Conservation (phyloP, 495 filamentous ascomycete species). For the Daldinia grandis region DNA sequence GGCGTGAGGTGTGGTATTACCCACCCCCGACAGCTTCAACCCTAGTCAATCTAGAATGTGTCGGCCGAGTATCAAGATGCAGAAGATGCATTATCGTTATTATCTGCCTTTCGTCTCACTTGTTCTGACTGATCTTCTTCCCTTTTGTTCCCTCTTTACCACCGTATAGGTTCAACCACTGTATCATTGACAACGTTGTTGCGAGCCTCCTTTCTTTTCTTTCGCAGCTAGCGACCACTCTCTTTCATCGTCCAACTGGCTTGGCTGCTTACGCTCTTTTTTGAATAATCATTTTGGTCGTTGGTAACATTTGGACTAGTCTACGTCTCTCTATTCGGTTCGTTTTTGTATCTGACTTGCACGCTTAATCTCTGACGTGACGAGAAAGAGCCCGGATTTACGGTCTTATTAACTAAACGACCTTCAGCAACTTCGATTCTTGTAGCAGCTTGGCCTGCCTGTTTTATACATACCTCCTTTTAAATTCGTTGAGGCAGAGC, state of each 20-base stretch:
- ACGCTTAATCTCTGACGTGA: constrained; percentile 20
- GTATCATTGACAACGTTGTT: constrained; percentile 57
- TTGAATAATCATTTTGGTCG: constrained; percentile 57
- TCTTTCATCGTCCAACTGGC: constrained; percentile 65
- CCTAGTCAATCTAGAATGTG: constrained; percentile 39
- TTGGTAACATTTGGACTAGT: constrained; percentile 57
- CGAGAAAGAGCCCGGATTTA: constrained; percentile 24
- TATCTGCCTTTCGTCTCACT: constrained; percentile 39
- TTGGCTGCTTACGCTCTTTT: constrained; percentile 65
- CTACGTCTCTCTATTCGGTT: constrained; percentile 43
- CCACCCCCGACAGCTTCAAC: constrained; percentile 26
- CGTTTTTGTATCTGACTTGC: constrained; percentile 42
- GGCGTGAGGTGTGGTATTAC: constrained; percentile 32
- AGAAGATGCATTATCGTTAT: constrained; percentile 45
- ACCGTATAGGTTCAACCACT: constrained; percentile 51
- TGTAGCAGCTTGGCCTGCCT: constrained; percentile 44
- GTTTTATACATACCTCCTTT: constrained; percentile 26
- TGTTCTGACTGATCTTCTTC: constrained; percentile 44
- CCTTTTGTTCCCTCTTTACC: constrained; percentile 52
- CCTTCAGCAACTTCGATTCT: constrained; percentile 43
- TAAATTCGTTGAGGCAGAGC: constrained; percentile 36
- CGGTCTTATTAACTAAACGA: constrained; percentile 26
- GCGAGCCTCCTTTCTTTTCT: constrained; percentile 57
- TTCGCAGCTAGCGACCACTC: constrained; percentile 64
- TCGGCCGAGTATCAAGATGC: constrained; percentile 42